These are phyloP conservation scores for Saccharomycopsis malanga DNA, from an alignment of 805 yeast species.

Conservation along the genomic window DNA sequence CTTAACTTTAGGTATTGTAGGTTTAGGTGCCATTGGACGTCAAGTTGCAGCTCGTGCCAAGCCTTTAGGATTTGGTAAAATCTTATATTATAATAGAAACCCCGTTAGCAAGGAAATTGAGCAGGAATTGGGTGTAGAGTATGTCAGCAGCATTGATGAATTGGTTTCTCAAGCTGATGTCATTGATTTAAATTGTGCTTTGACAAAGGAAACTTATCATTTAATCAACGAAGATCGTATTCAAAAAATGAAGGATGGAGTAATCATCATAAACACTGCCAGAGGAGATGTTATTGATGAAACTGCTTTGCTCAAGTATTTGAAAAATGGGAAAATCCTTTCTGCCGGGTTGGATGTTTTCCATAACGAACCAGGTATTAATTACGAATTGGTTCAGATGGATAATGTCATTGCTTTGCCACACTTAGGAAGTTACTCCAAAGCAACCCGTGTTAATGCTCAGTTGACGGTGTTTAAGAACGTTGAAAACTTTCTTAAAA, in stretches of 20 bases:
- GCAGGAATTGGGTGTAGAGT: conserved; percentile 30
- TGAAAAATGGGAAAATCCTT: conserved; percentile 58
- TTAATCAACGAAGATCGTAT: conserved; percentile 43
- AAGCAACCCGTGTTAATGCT: conserved; percentile 59
- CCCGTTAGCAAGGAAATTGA: conserved; percentile 33
- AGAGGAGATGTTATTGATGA: conserved; percentile 83
- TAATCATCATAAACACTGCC: conserved; percentile 72
- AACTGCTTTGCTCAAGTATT: conserved; percentile 44
- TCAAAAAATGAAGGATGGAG: conserved; percentile 70
- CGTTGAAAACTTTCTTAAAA: conserved; percentile 46
- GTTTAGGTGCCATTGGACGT: conserved; percentile 42
- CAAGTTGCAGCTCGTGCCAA: conserved; percentile 37
- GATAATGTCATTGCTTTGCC: conserved; percentile 78
- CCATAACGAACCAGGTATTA: conserved; percentile 65
- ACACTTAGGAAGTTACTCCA: conserved; percentile 80
- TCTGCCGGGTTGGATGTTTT: conserved; percentile 72
- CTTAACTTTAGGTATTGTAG: conserved; percentile 39
- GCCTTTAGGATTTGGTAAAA: conserved; percentile 38
- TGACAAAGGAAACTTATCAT: conserved; percentile 33
- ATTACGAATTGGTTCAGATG: conserved; percentile 50
- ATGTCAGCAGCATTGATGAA: conserved; percentile 25
- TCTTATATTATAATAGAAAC: conserved; percentile 36
- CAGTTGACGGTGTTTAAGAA: conserved; percentile 78
- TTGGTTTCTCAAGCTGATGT: conserved; percentile 28
- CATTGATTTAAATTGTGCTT: conserved; percentile 35